Base-by-base conservation (phyloP, 2,329 filamentous ascomycete genomes). In the Claviceps pazoutovae region DNA sequence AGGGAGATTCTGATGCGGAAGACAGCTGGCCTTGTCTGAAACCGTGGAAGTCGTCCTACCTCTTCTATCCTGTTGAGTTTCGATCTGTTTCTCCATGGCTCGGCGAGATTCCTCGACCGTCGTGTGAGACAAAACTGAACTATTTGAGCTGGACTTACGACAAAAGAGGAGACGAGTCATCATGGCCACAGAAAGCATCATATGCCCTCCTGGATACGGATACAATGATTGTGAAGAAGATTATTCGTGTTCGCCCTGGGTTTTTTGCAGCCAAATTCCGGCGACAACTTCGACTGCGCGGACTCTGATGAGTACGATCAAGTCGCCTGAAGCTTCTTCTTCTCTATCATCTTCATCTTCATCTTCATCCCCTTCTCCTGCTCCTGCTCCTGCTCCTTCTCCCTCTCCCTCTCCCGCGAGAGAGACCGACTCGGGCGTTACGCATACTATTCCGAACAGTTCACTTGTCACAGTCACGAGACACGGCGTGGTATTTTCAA, bases 181-280 rank as follows among this genome's bases (percentile, higher is more conserved):
- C 9, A 46, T 50, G 50, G 8, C 3, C 9, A 34, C 9, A 11
- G 30, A 34, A 34, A 34, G 30, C 9, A 11, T n/a, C 19, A 7
- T n/a, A 47, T 73, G 71, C 47, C 54, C 60, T 6, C 4, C 52
- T 7, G 64, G 62, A 51, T 57, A 56, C 17, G 36, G 49, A 34
- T 73, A 64, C 55, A 74, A 71, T 56, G 48, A 34, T 34, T 34
- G 30, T 34, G 9, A 11, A 46, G 68, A 61, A 56, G 55, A 56
- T 37, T 74, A 48, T 2, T 74, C 72, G 17, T 78, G 76, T 78
- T 74, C 59, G 59, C 63, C 30, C 11, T 59, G 66, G 14, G 60
- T 74, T 54, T 68, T 73, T 16, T 78, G 75, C 57, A 51, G 55
- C 51, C 9, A 36, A 19, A 9, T 54, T 43, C 19, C 38, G 51